phyloP scores from a whole-genome alignment of 2,329 filamentous ascomycete genomes.

The Cladobotryum protrusum region DNA sequence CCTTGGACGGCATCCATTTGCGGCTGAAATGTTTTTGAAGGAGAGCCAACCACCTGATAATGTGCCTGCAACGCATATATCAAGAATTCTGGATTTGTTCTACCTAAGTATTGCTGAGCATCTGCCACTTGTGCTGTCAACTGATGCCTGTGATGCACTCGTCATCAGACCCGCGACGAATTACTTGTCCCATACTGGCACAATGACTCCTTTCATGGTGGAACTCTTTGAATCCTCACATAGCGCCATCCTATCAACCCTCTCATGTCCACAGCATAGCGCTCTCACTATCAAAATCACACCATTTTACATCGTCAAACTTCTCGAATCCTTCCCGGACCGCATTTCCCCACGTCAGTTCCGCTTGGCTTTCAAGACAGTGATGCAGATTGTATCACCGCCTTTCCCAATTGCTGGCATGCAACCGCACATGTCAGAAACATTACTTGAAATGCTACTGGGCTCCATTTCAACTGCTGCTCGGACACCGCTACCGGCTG shows the following conservation, averaged over 20 bases:
- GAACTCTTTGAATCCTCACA: slow-evolving; percentile 84
- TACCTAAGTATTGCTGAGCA: slow-evolving; percentile 85
- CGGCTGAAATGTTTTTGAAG: slow-evolving; percentile 60
- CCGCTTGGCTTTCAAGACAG: slow-evolving; percentile 77
- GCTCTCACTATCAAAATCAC: slow-evolving; percentile 63
- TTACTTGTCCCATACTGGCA: slow-evolving; percentile 54
- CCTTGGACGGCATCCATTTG: slow-evolving; percentile 61
- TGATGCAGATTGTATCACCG: slow-evolving; percentile 75
- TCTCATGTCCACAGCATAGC: slow-evolving; percentile 74
- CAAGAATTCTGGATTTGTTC: slow-evolving; percentile 74
- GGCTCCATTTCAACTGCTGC: slow-evolving; percentile 50
- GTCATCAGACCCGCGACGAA: slow-evolving; percentile 67
- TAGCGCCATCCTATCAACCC: slow-evolving; percentile 70
- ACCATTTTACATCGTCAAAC: slow-evolving; percentile 75
- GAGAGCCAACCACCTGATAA: slow-evolving; percentile 47
- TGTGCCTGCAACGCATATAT: slow-evolving; percentile 35
- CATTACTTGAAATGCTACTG: slow-evolving; percentile 71
- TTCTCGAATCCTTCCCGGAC: slow-evolving; percentile 72
- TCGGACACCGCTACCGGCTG: slow-evolving; percentile 34
- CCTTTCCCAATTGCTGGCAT: slow-evolving; percentile 67
- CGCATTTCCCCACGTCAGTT: slow-evolving; percentile 81
- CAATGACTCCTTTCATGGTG: slow-evolving; percentile 40
- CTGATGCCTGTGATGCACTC: slow-evolving; percentile 62
- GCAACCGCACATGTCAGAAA: slow-evolving; percentile 73
- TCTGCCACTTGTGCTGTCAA: slow-evolving; percentile 63